phyloP scores from a whole-genome alignment of 371 early-diverging fungal species.

The Lichtheimia ramosa region DNA sequence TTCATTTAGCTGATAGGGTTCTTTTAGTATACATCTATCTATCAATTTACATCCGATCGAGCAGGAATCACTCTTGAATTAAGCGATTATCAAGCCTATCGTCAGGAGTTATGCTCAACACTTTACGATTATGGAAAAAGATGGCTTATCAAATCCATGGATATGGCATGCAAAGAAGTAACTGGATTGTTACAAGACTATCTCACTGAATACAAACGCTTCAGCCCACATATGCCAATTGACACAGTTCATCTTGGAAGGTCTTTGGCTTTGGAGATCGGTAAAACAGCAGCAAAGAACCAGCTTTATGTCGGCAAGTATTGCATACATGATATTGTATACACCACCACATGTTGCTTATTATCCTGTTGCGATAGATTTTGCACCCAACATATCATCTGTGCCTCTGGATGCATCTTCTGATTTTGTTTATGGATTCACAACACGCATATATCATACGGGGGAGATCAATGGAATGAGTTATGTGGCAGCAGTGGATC shows the following conservation, averaged over 20 bases:
- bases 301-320: conserved; percentile 43
- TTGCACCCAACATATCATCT: conserved; percentile 43
- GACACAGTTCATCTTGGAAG: conserved; percentile 68
- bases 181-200: conserved; percentile 68
- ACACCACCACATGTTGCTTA: background rate
- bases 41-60: conserved; percentile 65
- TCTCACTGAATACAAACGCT: conserved; percentile 55
- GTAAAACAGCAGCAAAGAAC: conserved; percentile 50
- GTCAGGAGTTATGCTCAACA: conserved; percentile 61
- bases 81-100: conserved; percentile 76
- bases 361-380: conserved; percentile 12
- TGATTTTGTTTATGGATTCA: conserved; percentile 59
- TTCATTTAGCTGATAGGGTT: too few relatives aligned
- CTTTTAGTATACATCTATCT: conserved; percentile 64
- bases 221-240: conserved; percentile 40
- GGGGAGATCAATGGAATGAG: conserved; percentile 62
- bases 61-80: conserved; percentile 70
- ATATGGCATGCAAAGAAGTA: conserved; percentile 55
- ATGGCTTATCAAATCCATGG: conserved; percentile 63
- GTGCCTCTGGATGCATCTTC: conserved; percentile 56
- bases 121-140: conserved; percentile 63
- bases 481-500: conserved; percentile 18
- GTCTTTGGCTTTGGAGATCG: conserved; percentile 71
- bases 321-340: too few relatives aligned
- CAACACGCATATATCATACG: conserved; percentile 52